Conservation (phyloP, 306 rosid species). For the Ormosia semicastrata region DNA sequence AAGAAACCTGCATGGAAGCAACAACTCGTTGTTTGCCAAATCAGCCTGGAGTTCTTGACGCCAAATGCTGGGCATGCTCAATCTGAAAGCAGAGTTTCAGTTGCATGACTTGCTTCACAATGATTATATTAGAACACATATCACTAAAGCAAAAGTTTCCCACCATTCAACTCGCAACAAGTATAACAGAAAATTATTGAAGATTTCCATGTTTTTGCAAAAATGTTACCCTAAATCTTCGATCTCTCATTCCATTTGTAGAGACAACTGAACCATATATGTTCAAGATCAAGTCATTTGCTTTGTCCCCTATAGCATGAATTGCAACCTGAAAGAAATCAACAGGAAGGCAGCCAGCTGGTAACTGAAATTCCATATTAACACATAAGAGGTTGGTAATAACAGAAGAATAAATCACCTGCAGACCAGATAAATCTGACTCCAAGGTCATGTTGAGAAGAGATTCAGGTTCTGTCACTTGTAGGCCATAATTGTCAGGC, state of each 20-base stretch:
- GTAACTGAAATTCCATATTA: constrained; percentile 13
- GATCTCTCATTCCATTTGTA: constrained; percentile 67
- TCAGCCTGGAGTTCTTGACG: constrained; percentile 52
- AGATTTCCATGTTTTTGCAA: background rate
- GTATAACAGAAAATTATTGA: background rate
- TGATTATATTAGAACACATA: background rate
- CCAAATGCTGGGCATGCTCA: constrained; percentile 93
- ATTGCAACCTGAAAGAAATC: constrained; percentile 70
- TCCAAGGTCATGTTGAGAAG: constrained; percentile 72
- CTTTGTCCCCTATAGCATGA: constrained; percentile 89
- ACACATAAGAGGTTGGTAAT: background rate
- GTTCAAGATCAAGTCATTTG: constrained; percentile 78
- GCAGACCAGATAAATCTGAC: constrained; percentile 72
- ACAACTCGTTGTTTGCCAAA: constrained; percentile 64
- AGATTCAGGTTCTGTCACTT: constrained; percentile 50
- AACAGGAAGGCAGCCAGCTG: constrained; percentile 16
- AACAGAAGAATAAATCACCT: constrained; percentile 45
- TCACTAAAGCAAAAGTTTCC: background rate
- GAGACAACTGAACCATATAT: constrained; percentile 57
- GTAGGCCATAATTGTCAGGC: constrained; percentile 68
- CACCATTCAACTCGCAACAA: background rate
- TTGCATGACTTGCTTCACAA: constrained; percentile 18
- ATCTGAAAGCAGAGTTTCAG: constrained; percentile 53
- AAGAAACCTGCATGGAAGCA: constrained; percentile 81
- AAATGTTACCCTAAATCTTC: constrained; percentile 74